A percentile compares a stretch with the other conserved stretches of the same genome.
Conservation (phyloP, 495 filamentous ascomycete genomes). For the Neurospora sp. region DNA sequence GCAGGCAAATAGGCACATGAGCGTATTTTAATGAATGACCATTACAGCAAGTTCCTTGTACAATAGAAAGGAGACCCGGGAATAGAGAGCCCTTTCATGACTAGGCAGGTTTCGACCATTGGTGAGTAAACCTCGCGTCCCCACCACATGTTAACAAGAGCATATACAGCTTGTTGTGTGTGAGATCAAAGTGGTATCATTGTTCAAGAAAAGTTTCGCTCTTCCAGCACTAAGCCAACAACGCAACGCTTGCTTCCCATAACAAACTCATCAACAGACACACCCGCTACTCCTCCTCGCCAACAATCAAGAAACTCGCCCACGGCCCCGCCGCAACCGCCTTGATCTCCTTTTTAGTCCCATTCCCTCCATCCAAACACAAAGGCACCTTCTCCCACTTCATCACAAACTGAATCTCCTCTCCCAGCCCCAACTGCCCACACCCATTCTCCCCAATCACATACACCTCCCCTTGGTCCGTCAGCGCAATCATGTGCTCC, state of each 20-base stretch:
- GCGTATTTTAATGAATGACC: conserved; percentile 6
- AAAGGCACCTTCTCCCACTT: conserved; percentile 29
- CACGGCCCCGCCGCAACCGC: conserved; percentile 21
- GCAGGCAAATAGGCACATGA: background rate
- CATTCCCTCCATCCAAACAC: conserved; percentile 10
- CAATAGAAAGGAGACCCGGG: conserved; percentile 21
- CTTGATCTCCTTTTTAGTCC: background rate
- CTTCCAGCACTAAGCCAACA: background rate
- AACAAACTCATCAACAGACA: background rate
- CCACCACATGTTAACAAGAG: too few relatives aligned
- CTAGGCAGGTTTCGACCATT: background rate
- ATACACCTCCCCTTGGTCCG: conserved; percentile 40
- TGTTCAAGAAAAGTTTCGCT: background rate
- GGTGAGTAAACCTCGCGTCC: background rate
- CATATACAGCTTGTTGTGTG: background rate
- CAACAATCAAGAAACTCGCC: conserved; percentile 18
- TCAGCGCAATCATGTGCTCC: conserved; percentile 47
- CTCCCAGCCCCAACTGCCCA: conserved; percentile 48
- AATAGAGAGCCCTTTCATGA: background rate
- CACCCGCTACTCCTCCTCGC: conserved; percentile 18
- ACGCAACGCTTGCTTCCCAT: background rate
- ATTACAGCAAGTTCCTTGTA: conserved; percentile 18
- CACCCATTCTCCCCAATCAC: conserved; percentile 43
- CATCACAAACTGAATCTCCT: conserved; percentile 1
- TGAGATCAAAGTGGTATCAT: background rate